Conservation (phyloP, 805 yeast genomes). For the Pichia scutulata region DNA sequence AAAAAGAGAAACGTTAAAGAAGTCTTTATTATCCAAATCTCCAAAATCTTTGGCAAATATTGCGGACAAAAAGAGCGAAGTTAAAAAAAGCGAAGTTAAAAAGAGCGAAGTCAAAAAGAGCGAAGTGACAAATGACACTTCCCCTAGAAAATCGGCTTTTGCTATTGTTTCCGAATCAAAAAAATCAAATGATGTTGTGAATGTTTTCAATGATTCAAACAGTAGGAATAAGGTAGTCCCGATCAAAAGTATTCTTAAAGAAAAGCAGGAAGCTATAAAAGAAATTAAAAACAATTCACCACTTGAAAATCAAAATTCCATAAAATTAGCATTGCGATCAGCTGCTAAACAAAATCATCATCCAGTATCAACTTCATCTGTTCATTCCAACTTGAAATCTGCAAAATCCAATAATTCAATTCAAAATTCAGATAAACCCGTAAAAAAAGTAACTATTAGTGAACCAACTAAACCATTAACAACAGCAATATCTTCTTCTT, state of each 20-base stretch:
- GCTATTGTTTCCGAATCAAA: not conserved
- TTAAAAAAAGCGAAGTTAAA: not conserved
- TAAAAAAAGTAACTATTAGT: not conserved
- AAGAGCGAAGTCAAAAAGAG: not conserved
- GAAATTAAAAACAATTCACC: not conserved
- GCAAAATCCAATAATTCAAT: not conserved
- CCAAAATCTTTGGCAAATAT: not conserved
- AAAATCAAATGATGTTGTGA: not conserved
- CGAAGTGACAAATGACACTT: not conserved
- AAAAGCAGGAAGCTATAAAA: not conserved
- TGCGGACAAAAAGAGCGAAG: not conserved
- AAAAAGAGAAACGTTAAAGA: not conserved
- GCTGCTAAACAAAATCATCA: not conserved
- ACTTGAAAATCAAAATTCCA: not conserved
- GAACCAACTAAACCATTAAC: not conserved
- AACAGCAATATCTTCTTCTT: too few relatives aligned
- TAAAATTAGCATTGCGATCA: not conserved
- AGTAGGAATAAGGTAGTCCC: not conserved
- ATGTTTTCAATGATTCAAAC: not conserved
- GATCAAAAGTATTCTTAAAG: not conserved
- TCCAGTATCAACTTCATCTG: not conserved
- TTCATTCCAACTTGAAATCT: not conserved
- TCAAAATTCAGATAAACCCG: not conserved
- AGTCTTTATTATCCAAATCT: not conserved
- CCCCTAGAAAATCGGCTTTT: not conserved